Base-by-base conservation (phyloP, 2,329 filamentous ascomycete genomes). In the Tricladium varicosporioides region DNA sequence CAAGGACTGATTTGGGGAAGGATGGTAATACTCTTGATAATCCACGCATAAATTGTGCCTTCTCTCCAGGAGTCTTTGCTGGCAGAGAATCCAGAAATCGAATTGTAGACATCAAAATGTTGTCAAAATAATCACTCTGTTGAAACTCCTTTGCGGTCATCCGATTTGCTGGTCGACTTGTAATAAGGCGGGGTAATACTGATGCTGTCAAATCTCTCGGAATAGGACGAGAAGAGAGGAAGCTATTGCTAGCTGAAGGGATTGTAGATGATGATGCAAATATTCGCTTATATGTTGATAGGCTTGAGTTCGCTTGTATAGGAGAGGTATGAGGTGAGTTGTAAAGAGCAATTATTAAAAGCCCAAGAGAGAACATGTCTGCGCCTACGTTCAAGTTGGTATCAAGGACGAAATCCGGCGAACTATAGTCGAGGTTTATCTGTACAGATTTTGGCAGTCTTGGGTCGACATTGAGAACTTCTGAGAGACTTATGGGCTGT, bases 61-160 rank as follows among this genome's bases (percentile, higher is more conserved):
- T 99, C 69, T 99, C 94, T 60, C 85, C 89, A 0, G 90, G 82
- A 1, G 92, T 96, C 75, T 99, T 99, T 33, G 91, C 90, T 0
- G 94, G 93, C 58, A 99, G 84, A 0, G 87, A 83, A 66, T 99
- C 94, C 22, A 99, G 78, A 69, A 99, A 99, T 11, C 94, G 89
- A 60, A 99, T 96, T 0, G 94, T 97, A 0, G 92, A 96, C 18
- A 99, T 91, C 4, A 99, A 79, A 47, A 97, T 90, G 68, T 97
- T 99, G 74, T 99, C 92, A 70, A 99, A 99, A 71, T 95, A 99
- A 63, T 91, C 87, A 68, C 92, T 95, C 72, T 97, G 85, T 70
- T 99, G 94, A 65, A 99, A 97, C 66, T 96, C 93, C 53, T 84
- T 85, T 4, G 93, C 92, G 22, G 86, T 92, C 76, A 97, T 83